phyloP scores from a whole-genome alignment of 2,329 filamentous ascomycete species.

The Amphichorda felina region DNA sequence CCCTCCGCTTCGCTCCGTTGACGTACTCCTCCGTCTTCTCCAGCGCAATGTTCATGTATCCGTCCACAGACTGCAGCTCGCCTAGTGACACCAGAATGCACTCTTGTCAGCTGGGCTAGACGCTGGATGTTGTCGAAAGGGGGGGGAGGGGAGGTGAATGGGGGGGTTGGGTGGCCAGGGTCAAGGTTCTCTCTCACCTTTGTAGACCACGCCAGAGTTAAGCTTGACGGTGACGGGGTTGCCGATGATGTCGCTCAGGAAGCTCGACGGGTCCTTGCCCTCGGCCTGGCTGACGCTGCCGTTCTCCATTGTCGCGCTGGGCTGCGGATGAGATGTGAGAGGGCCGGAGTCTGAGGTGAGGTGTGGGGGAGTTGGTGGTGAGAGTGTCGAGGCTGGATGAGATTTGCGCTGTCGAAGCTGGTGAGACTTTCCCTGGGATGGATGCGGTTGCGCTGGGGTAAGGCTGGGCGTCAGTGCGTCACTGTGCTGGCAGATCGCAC shows the following conservation, averaged over 20 bases:
- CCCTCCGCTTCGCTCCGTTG: constrained; percentile 69
- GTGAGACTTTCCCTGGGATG: too few species aligned
- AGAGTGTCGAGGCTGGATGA: too few species aligned
- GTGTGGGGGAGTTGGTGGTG: too few species aligned
- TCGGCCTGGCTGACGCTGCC: constrained; percentile 49
- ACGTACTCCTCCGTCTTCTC: constrained; percentile 92
- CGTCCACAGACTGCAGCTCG: constrained; percentile 91
- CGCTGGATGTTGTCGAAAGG: background rate
- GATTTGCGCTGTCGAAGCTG: too few species aligned
- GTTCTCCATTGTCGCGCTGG: constrained; percentile 55
- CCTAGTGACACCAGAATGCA: constrained; percentile 39
- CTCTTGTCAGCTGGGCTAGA: constrained; percentile 7
- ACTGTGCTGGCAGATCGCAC: too few species aligned
- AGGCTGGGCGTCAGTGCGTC: too few species aligned
- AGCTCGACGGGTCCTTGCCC: constrained; percentile 85
- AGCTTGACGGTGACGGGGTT: constrained; percentile 92
- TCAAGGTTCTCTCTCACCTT: too few species aligned
- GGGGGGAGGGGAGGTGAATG: background rate
- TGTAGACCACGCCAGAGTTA: constrained; percentile 97
- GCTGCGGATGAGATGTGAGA: background rate
- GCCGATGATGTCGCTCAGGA: constrained; percentile 89
- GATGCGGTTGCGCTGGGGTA: too few species aligned
- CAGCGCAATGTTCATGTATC: constrained; percentile 98
- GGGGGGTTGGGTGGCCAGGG: too few species aligned
- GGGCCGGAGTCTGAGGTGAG: background rate